Base-by-base conservation (phyloP, 495 filamentous ascomycete species). In the Rhypophila decipiens region DNA sequence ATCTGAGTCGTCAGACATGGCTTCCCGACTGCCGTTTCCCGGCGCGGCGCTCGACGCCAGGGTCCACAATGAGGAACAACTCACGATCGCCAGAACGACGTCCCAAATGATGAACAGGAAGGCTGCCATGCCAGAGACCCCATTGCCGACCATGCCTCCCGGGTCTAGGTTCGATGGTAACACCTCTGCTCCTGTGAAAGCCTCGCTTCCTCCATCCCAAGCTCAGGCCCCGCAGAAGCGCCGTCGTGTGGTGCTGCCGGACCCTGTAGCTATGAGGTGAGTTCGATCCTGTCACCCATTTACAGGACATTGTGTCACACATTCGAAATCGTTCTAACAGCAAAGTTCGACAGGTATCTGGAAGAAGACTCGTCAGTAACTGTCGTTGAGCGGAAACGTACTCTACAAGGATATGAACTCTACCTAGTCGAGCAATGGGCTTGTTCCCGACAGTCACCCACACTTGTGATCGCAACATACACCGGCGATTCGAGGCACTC, bases 381-480 rank as follows among this genome's bases (percentile, higher is more conserved):
- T 3, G 83, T 96, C 12, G 74, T 95, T 10, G 76, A 87, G 49
- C 84, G 86, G 23, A 78, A 80, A 39, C 67, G 70, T 39, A 67
- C 72, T 24, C 76, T 98, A 18, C 65, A 80, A 39, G 94, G 94
- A 48, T 97, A 96, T 61, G 90, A 96, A 60, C 70, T 91, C 41
- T 97, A 97, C 68, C 66, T 97, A 29, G 90, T 98, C 47, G 93
- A 97, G 64, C 93, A 98, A 78, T 98, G 93, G 94, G 88, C 88
- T 10, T 96, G 89, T 63, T 96, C 90, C 7, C 81, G 93, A 45
- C 74, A 79, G 24, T 86, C 95, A 55, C 93, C 91, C 5, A 95
- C 90, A 21, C 87, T 93, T 51, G 79, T 95, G 22, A 95, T 98
- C 50, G 85, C 85, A 18, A 95, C 91, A 4, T 97, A 93, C 63